Evolutionary conservation across 495 filamentous ascomycete species (phyloP), one percentile per base, ranked within the genome.

Genomic region (Letharia lupina): DNA sequence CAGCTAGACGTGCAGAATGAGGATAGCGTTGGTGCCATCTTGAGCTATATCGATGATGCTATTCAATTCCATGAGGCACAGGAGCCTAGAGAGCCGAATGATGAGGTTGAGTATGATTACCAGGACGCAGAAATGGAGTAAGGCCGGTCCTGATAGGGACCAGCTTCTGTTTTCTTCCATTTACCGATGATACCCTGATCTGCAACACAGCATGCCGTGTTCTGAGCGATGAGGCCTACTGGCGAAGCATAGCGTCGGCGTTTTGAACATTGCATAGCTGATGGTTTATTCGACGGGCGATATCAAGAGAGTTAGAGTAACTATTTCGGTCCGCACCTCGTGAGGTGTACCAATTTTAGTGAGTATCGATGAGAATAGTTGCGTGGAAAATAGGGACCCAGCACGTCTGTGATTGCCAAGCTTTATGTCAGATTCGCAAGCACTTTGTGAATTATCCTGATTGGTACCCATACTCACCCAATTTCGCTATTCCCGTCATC

Each of bases 51-150:
- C 69, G 94, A 98, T 67, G 93, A 98, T 79, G 88, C 89, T 8
- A 93, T 96, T 68, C 95, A 97, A 69, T 98, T 85, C 75, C 91
- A 96, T 72, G 94, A 98, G 70, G 92, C 94, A 16, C 94, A 98
- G 73, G 94, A 98, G 73, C 94, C 94, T 1, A 85, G 82, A 71
- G 95, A 96, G 73, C 84, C 93, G 31, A 83, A 84, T 28, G 93
- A 96, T 63, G 87, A 88, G 58, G 82, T 90, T 59, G 84, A 87
- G n/a, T 81, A 83, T 47, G 86, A 91, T 39, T 85, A 82, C 56
- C 80, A 83, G 61, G 86, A 89, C 68, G 72, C 71, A 39, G 73
- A 77, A 62, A 72, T 72, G 69, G 76, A 70, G 20, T 70, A 63
- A 70, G 33, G 3, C n/a, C 10, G 31, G 33, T 37, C 6, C 31